Conservation (phyloP, 352 stramenopile species). For the Phytophthora nicotianae region DNA sequence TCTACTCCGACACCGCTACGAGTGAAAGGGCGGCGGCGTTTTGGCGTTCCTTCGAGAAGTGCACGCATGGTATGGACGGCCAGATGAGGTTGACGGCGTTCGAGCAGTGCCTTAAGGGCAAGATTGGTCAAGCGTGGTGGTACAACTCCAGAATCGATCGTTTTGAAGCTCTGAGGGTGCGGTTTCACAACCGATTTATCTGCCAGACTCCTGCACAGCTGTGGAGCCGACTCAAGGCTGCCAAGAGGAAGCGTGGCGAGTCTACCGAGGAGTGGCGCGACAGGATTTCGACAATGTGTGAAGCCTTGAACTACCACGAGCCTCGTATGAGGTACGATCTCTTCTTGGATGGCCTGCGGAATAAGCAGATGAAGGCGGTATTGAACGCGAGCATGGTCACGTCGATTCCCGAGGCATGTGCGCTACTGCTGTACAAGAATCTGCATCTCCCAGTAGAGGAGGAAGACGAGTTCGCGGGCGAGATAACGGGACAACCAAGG, state of each 20-base stretch:
- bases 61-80: not conserved
- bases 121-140: not conserved
- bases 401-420: not conserved
- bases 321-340: not conserved
- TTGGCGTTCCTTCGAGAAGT: not conserved
- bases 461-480: not conserved
- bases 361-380: not conserved
- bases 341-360: not conserved
- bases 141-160: not conserved
- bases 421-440: not conserved
- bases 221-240: not conserved
- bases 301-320: not conserved
- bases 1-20: too few species aligned
- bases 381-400: not conserved
- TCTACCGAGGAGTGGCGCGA: not conserved
- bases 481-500: not conserved
- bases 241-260: not conserved
- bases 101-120: not conserved
- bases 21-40: not conserved
- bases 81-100: not conserved
- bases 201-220: not conserved
- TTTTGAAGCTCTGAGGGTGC: not conserved
- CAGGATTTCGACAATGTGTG: not conserved
- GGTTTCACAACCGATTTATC: not conserved
- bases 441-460: not conserved